Percentiles rank a stretch among this genome's conserved stretches.
Evolutionary conservation across 305 asterid species (phyloP).

Genomic region (Solanum hybrid): DNA sequence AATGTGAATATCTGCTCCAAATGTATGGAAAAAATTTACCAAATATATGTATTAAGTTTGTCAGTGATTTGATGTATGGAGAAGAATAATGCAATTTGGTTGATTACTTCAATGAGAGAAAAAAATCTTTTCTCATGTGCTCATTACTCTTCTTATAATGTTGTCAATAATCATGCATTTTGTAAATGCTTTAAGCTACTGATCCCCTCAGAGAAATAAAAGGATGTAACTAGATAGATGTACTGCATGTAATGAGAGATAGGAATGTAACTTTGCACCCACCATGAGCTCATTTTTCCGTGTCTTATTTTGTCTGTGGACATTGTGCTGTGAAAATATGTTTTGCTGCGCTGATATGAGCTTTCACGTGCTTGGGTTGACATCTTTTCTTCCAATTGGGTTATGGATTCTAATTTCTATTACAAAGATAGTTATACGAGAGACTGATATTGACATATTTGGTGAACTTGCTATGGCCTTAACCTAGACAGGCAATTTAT

Average conservation of each 20-base stretch:
- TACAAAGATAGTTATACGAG: not conserved
- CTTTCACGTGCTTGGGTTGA: not conserved
- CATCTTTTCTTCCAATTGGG: not conserved
- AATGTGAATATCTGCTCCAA: not conserved
- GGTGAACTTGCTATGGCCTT: not conserved
- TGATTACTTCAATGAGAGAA: not conserved
- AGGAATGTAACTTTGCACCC: not conserved
- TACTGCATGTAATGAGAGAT: not conserved
- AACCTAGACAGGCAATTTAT: not conserved
- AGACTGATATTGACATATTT: not conserved
- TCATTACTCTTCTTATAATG: not conserved
- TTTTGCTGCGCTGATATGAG: not conserved
- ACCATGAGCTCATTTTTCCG: not conserved
- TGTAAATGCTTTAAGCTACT: not conserved
- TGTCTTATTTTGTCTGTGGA: not conserved
- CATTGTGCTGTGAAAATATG: not conserved
- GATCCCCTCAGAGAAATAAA: not conserved
- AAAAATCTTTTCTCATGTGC: not conserved
- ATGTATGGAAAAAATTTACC: not conserved
- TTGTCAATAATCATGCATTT: not conserved
- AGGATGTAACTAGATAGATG: not conserved
- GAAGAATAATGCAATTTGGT: not conserved
- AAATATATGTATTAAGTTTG: not conserved
- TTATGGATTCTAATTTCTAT: not conserved
- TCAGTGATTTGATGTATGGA: not conserved